Conservation (phyloP, 352 stramenopile genomes). For the Phytophthora capsici region DNA sequence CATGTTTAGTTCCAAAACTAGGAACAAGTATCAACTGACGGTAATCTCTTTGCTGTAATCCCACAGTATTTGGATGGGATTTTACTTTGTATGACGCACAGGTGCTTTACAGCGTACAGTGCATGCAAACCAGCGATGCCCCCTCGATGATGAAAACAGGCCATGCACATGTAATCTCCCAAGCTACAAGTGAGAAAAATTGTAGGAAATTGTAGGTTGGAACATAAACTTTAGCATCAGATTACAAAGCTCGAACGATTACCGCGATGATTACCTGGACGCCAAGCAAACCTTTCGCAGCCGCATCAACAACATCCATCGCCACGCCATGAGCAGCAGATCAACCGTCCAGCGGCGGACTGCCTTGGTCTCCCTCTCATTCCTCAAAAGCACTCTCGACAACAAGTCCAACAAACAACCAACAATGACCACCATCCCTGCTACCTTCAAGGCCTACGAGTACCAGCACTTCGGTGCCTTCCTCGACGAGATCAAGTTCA, state of each 20-base stretch:
- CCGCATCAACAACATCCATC: constrained; percentile 11
- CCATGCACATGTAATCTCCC: too few relatives aligned
- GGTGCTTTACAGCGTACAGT: too few relatives aligned
- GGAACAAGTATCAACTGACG: too few relatives aligned
- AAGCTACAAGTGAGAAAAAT: constrained; percentile 25
- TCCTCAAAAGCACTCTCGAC: constrained; percentile 21
- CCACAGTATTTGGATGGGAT: too few relatives aligned
- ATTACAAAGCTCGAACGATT: not conserved
- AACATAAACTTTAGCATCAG: constrained; percentile 11
- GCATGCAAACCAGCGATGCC: too few relatives aligned
- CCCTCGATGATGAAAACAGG: not conserved
- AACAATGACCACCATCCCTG: constrained; percentile 13
- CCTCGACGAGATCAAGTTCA: constrained; percentile 35
- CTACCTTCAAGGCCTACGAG: constrained; percentile 38
- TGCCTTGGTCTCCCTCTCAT: constrained; percentile 5
- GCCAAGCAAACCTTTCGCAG: too few relatives aligned
- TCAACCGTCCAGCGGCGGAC: too few relatives aligned
- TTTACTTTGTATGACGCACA: too few relatives aligned
- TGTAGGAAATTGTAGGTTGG: constrained; percentile 41
- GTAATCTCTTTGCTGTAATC: too few relatives aligned
- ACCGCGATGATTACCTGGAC: too few relatives aligned
- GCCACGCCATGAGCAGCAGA: too few relatives aligned
- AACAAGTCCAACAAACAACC: constrained; percentile 12
- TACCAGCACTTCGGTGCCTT: constrained; percentile 41
- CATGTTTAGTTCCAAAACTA: too few relatives aligned